A percentile compares a stretch with the other conserved stretches of the same genome.
Conservation (phyloP, 441 rosid genomes). For the Metrosideros polymorpha region DNA sequence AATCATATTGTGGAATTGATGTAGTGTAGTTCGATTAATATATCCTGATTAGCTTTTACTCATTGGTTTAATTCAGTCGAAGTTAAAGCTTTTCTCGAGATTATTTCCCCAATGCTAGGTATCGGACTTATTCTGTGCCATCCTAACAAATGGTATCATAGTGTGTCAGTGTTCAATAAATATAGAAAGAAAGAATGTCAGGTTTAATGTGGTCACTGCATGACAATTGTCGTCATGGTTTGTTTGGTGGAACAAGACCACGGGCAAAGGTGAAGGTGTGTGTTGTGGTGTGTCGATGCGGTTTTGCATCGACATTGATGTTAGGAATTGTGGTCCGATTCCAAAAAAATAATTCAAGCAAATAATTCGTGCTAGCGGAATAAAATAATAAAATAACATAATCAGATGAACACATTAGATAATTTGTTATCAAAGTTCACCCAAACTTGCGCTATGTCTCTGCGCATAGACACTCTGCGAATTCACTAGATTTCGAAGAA, state of each 20-base stretch:
- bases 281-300: accelerated
- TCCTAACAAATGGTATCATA: background rate
- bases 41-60: background rate
- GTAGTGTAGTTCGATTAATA: accelerated
- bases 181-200: background rate
- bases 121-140: accelerated
- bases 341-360: too few species aligned
- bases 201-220: background rate
- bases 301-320: background rate
- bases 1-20: background rate
- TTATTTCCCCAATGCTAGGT: background rate
- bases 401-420: too few species aligned
- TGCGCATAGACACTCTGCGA: too few species aligned
- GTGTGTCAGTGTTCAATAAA: background rate
- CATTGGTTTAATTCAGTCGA: background rate
- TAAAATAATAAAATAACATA: too few species aligned
- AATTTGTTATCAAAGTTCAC: too few species aligned
- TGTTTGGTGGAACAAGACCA: background rate
- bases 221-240: background rate
- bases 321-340: too few species aligned
- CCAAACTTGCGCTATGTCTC: too few species aligned
- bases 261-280: background rate
- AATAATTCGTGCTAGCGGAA: too few species aligned
- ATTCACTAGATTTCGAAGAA: too few species aligned
- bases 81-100: background rate